phyloP scores from a whole-genome alignment of 805 yeast genomes.

The Sugiyamaella valdiviana region DNA sequence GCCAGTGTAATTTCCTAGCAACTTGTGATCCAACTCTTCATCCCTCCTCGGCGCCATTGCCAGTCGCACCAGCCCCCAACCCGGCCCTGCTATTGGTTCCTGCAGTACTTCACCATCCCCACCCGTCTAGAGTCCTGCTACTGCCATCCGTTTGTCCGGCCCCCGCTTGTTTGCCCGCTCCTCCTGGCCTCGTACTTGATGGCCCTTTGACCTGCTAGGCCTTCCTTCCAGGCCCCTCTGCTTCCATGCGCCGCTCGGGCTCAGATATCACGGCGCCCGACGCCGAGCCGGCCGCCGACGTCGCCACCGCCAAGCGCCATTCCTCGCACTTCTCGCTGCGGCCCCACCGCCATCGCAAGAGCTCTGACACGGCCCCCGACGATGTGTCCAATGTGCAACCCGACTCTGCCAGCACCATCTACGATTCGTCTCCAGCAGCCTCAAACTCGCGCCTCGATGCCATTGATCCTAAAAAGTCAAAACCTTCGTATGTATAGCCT shows the following conservation, averaged over 20 bases:
- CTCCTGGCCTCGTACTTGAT: not conserved
- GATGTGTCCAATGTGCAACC: not conserved
- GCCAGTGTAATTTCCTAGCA: not conserved
- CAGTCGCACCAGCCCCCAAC: not conserved
- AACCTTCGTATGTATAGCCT: not conserved
- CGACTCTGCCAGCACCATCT: not conserved
- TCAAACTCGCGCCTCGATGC: not conserved
- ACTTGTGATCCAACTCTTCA: not conserved
- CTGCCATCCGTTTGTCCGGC: too few species aligned
- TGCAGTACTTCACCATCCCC: too few species aligned
- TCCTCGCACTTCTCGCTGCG: not conserved
- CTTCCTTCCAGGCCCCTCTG: not conserved
- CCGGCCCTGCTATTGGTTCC: too few species aligned
- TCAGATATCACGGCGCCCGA: not conserved
- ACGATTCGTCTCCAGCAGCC: not conserved
- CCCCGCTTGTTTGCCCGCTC: too few species aligned
- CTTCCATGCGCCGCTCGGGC: not conserved
- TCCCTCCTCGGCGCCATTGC: not conserved
- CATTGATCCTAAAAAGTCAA: not conserved
- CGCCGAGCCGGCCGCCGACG: not conserved
- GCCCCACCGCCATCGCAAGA: not conserved
- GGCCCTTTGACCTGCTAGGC: not conserved
- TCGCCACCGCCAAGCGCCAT: not conserved
- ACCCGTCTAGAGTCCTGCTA: not conserved
- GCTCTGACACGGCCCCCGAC: not conserved